Conservation (phyloP, 2,329 filamentous ascomycete genomes). For the Nothopassalora personata region DNA sequence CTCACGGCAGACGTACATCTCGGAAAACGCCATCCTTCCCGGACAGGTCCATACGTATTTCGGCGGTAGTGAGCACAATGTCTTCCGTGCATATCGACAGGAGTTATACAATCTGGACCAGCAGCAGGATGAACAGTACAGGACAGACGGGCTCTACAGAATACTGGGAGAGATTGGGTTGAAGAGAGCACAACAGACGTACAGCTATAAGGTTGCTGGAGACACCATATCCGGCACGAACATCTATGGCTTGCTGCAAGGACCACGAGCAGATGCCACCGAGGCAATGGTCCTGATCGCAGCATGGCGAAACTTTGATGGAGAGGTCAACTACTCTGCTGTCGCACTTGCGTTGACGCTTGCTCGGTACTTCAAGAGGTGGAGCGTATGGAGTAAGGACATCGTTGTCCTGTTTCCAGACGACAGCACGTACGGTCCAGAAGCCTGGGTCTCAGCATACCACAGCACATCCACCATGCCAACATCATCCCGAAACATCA, state of each 20-base stretch:
- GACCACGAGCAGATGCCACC: slow-evolving; percentile 89
- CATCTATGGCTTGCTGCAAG: slow-evolving; percentile 87
- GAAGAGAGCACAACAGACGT: slow-evolving; percentile 83
- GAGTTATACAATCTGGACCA: slow-evolving; percentile 64
- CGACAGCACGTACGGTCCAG: slow-evolving; percentile 82
- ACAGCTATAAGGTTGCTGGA: slow-evolving; percentile 75
- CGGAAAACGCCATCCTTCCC: slow-evolving; percentile 90
- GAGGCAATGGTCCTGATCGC: slow-evolving; percentile 92
- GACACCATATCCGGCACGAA: slow-evolving; percentile 75
- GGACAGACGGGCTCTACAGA: slow-evolving; percentile 54
- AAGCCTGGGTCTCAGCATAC: slow-evolving; percentile 97
- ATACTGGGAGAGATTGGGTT: slow-evolving; percentile 75
- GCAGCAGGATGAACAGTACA: slow-evolving; percentile 36
- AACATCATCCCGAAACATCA: slow-evolving; percentile 48
- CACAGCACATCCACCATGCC: slow-evolving; percentile 77
- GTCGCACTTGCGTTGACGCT: slow-evolving; percentile 81
- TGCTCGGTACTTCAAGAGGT: slow-evolving; percentile 91
- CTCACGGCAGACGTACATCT: slow-evolving; percentile 89
- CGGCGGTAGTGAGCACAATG: slow-evolving; percentile 88
- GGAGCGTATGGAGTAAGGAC: slow-evolving; percentile 98
- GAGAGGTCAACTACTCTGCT: slow-evolving; percentile 76
- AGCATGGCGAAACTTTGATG: slow-evolving; percentile 78
- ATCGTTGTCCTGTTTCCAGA: slow-evolving; percentile 87
- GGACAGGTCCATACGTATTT: slow-evolving; percentile 99
- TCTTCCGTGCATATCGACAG: slow-evolving; percentile 83